Evolutionary conservation across 1,284 basidiomycete species (phyloP), one percentile per base, ranked within the genome.

Genomic region (Cutaneotrichosporon spelunceum): DNA sequence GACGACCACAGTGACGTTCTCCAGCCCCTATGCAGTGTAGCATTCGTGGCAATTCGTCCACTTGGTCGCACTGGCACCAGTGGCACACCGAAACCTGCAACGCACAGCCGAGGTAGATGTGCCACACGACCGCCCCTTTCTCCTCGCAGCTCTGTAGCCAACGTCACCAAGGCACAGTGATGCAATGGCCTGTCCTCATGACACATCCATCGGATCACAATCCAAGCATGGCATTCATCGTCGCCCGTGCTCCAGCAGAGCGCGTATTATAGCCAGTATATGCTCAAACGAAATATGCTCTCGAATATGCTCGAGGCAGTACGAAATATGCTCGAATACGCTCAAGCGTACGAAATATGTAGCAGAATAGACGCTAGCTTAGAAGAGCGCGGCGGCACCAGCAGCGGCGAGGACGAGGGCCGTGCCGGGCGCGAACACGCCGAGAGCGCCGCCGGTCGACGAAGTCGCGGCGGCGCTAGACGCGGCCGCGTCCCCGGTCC

Each of bases 391-490:
- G 33, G 49, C 24, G 24, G 56, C 56, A 19, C 44, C 56, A 24
- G 49, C 30, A 34, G 50, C 30, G 47, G 21, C 34, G 23, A 30
- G 47, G 24, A 33, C 44, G 33, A 57, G 16, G 16, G 71, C 65
- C 44, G 64, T 60, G 67, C 67, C 39, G 73, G 61, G 67, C 60
- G 68, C 68, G 53, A 65, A 30, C 49, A 61, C 27, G 53, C 50
- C 50, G 44, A 57, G 53, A 7, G 50, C 59, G n/a, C 45, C 30
- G 29, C 57, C 48, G 34, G 27, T 56, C 53, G 53, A 48, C 39
- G 11, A 33, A 21, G 34, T 23, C 24, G 59, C 62, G 8, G 59
- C 24, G 50, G 44, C 48, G 13, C 34, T 24, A 45, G 36, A 21
- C 45, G 39, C 34, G 52, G 48, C 61, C 42, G 52, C 34, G 48